Base-by-base conservation (phyloP, 202 grass and related monocot species). In the Carex sylvatica region DNA sequence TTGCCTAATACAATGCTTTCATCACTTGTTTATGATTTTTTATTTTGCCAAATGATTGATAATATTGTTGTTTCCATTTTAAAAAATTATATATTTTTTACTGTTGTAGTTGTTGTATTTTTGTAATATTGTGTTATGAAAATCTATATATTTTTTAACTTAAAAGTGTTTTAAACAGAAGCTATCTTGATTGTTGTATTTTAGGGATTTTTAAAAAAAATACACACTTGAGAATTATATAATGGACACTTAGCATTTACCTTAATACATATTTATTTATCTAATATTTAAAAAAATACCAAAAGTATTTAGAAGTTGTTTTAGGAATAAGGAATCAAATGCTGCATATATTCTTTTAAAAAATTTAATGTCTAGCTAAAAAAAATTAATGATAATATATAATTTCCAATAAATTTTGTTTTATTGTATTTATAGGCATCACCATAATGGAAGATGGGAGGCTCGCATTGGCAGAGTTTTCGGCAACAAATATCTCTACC, bases 401-500 rank as follows among this genome's bases (percentile, higher is more conserved):
- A 54, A 18, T 18, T 16, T 76, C 24, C 55, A 56, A 56, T 70
- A 16, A 22, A 84, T n/a, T 20, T 26, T 23, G 0, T 64, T 11
- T 46, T 69, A 26, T 59, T 16, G 19, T 35, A 54, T 15, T 78
- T 76, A 6, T 68, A 97, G 95, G 36, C 95, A 98, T 80, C 95
- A 98, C 36, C 92, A 98, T 58, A 98, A 95, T 61, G 95, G 92
- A 28, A 98, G 84, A 91, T 98, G 95, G 95, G 95, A 98, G 72
- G 95, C 95, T 59, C 87, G 95, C 82, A 94, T 98, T 31, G 95
- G 95, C 2, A 84, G 95, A 4, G 92, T 98, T 23, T 91, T 93
- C 19, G 95, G 95, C n/a, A 98, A 98, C 82, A 98, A 95, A 85
- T 98, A 98, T 46, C 95, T 98, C 44, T 98, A 98, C 84, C 95